Percentiles rank a stretch among this genome's conserved stretches.
These are phyloP conservation scores for Xerocomus brunneocitrinus DNA, from an alignment of 768 basidiomycete species.

Conservation along the genomic window DNA sequence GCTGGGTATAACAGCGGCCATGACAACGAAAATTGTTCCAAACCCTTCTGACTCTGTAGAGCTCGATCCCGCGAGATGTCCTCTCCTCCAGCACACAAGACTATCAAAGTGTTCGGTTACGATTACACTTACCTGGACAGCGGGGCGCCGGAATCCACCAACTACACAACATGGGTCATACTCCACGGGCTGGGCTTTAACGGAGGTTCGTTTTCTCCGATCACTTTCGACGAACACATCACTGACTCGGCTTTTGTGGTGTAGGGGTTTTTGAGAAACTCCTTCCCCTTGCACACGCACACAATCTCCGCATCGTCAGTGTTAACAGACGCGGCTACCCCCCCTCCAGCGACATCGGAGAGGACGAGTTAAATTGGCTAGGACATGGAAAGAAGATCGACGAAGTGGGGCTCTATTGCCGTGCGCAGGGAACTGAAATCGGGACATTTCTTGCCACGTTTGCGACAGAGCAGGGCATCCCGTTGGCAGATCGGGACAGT, in stretches of 20 bases:
- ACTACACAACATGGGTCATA: slow-evolving; percentile 23
- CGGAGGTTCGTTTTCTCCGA: slow-evolving; percentile 10
- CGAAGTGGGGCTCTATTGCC: slow-evolving; percentile 10
- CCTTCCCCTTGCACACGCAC: slow-evolving; percentile 17
- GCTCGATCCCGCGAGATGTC: slow-evolving; percentile 1
- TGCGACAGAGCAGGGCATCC: slow-evolving; percentile 13
- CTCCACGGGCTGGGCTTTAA: slow-evolving; percentile 20
- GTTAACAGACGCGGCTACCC: slow-evolving; percentile 24
- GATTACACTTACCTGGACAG: slow-evolving; percentile 20
- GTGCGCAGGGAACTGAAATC: slow-evolving; percentile 16
- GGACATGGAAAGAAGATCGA: slow-evolving; percentile 15
- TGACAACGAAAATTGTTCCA: not conserved
- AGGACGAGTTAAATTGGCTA: slow-evolving; percentile 8
- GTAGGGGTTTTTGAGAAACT: slow-evolving; percentile 16
- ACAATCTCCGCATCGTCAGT: slow-evolving; percentile 22
- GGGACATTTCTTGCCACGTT: slow-evolving; percentile 15
- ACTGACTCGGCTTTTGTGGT: not conserved
- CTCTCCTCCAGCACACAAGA: not conserved
- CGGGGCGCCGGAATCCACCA: slow-evolving; percentile 13
- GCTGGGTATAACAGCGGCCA: not conserved
- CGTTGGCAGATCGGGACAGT: not conserved
- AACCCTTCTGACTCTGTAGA: not conserved
- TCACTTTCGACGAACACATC: not conserved
- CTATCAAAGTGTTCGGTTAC: slow-evolving; percentile 11
- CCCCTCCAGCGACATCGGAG: slow-evolving; percentile 21